Percentiles rank a stretch among this genome's conserved stretches.
Conservation (phyloP, 208 protist species). For the Herpetomonas samuelpessoai region DNA sequence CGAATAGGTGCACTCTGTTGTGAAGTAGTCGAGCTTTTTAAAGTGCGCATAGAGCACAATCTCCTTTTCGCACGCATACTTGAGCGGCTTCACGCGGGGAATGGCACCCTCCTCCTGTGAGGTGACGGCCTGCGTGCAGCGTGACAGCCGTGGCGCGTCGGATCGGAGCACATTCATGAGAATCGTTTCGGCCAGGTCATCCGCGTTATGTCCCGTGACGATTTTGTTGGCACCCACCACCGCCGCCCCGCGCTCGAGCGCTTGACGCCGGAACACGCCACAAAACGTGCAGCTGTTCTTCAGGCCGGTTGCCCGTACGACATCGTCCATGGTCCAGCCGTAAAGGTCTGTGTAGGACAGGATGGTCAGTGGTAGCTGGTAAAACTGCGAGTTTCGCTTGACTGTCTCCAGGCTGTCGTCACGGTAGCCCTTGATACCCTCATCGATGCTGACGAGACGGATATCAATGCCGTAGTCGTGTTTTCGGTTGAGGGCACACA, state of each 20-base stretch:
- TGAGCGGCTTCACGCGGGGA: slow-evolving; percentile 96
- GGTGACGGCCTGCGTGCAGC: slow-evolving; percentile 74
- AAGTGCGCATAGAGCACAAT: slow-evolving; percentile 98
- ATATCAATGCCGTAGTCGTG: slow-evolving; percentile 93
- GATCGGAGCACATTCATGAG: slow-evolving; percentile 97
- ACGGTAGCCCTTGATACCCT: slow-evolving; percentile 98
- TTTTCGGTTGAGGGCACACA: slow-evolving; percentile 90
- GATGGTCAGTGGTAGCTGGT: slow-evolving; percentile 93
- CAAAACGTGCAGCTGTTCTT: slow-evolving; percentile 97
- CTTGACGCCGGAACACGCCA: slow-evolving; percentile 97
- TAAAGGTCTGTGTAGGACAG: slow-evolving; percentile 96
- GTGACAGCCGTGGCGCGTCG: slow-evolving; percentile 91
- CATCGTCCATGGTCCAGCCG: slow-evolving; percentile 98
- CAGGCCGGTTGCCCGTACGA: slow-evolving; percentile 91
- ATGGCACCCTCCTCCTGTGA: slow-evolving; percentile 50
- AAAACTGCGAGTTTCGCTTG: slow-evolving; percentile 90
- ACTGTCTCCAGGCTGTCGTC: slow-evolving; percentile 98
- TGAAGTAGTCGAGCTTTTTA: slow-evolving; percentile 98
- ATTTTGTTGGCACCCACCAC: slow-evolving; percentile 91
- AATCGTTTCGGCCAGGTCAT: slow-evolving; percentile 98
- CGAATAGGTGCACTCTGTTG: slow-evolving; percentile 97
- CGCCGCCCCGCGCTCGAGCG: slow-evolving; percentile 93
- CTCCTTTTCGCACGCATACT: slow-evolving; percentile 98
- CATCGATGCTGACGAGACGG: slow-evolving; percentile 96
- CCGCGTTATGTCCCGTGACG: slow-evolving; percentile 98